Percentiles rank a stretch among this genome's conserved stretches.
Evolutionary conservation across 495 filamentous ascomycete genomes (phyloP).

Genomic region (Chaetomium fimeti): DNA sequence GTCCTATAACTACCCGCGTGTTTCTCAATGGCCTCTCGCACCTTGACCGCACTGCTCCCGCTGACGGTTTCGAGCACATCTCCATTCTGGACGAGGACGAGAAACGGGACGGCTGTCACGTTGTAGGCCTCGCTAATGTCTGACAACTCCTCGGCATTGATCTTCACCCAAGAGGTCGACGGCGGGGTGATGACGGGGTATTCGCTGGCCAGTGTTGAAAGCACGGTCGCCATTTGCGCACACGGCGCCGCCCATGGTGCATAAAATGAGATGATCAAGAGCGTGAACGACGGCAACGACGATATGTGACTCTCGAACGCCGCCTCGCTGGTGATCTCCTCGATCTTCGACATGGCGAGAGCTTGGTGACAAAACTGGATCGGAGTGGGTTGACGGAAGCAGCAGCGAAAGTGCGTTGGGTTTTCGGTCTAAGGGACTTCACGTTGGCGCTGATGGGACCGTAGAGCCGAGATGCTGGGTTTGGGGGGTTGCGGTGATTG

Average conservation of each 20-base stretch:
- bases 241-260: constrained; percentile 97
- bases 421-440: neutral
- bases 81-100: constrained; percentile 72
- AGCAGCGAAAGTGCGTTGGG: neutral
- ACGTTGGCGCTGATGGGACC: neutral
- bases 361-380: neutral
- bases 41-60: constrained; percentile 80
- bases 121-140: constrained; percentile 87
- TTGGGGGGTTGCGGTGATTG: neutral
- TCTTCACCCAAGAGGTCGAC: constrained; percentile 73
- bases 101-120: constrained; percentile 88
- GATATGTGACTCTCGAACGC: constrained; percentile 65
- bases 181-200: constrained; percentile 66
- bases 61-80: constrained; percentile 75
- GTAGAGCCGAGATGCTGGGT: neutral
- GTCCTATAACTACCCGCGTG: constrained; percentile 52
- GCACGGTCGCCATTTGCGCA: constrained; percentile 85
- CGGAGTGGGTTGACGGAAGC: neutral
- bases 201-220: constrained; percentile 77
- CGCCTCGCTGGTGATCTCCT: constrained; percentile 65
- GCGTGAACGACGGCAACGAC: constrained; percentile 61
- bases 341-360: constrained; percentile 63
- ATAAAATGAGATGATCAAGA: constrained; percentile 87
- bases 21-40: constrained; percentile 78
- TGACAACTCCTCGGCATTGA: constrained; percentile 86